These are phyloP conservation scores for Vigna nakashimae DNA, from an alignment of 306 rosid species.

Conservation along the genomic window DNA sequence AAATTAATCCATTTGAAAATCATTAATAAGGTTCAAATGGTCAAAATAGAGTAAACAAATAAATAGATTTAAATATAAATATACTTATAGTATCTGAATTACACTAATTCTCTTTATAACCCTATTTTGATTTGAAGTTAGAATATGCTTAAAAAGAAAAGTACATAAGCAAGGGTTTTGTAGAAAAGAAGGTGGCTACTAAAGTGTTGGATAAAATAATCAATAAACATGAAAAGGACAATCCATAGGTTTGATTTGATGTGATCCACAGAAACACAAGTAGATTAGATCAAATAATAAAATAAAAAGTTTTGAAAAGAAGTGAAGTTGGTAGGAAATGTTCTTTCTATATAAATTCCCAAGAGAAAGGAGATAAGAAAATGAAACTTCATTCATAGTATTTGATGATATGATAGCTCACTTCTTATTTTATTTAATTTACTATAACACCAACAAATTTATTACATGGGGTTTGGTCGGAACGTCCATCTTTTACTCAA, in stretches of 20 bases:
- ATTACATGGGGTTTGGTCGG: no score
- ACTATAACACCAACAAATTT: no score
- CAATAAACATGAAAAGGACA: constrained; percentile 38
- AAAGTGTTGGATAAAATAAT: constrained; percentile 38
- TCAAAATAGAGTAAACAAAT: no score
- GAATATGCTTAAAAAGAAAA: not conserved
- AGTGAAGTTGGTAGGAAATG: constrained; percentile 40
- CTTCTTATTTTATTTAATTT: no score
- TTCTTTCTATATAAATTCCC: not conserved
- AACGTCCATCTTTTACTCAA: no score
- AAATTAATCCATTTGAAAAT: no score
- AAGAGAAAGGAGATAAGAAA: not conserved
- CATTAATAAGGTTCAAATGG: no score
- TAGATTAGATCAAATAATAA: constrained; percentile 37
- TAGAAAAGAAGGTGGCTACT: constrained; percentile 13
- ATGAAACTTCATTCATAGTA: not conserved
- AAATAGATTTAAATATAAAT: no score
- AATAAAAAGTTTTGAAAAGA: not conserved
- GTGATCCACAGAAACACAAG: constrained; percentile 38
- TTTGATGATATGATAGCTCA: not conserved
- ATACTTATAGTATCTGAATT: no score
- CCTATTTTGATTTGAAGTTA: not conserved
- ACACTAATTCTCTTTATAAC: not conserved
- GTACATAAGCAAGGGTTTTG: not conserved
- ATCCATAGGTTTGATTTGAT: constrained; percentile 36